These are phyloP conservation scores for Nakazawaea peltata DNA, from an alignment of 805 yeast species.

Conservation along the genomic window DNA sequence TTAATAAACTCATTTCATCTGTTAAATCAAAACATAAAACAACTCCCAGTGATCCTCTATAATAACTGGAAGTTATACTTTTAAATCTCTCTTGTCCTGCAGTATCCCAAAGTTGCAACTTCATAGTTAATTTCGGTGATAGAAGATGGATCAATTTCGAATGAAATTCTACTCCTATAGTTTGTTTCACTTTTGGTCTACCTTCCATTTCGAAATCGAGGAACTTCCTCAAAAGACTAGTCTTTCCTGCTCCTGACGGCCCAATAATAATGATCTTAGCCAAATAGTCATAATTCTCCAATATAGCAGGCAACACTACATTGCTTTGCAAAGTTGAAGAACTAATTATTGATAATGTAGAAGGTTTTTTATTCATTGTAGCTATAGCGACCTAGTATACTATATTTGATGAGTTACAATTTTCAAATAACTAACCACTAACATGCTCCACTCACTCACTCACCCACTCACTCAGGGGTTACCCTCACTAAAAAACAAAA, in stretches of 20 bases:
- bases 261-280: slow-evolving; percentile 35
- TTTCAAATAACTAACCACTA: no score
- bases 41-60: slow-evolving; percentile 29
- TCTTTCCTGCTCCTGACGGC: slow-evolving; percentile 34
- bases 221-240: slow-evolving; percentile 31
- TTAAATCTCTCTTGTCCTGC: slow-evolving; percentile 31
- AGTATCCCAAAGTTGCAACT: slow-evolving; percentile 29
- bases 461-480: no score
- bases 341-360: slow-evolving; percentile 4
- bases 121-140: slow-evolving; percentile 9
- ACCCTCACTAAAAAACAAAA: no score
- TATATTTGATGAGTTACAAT: no score
- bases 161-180: slow-evolving; percentile 32
- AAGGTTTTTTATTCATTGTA: slow-evolving; percentile 4
- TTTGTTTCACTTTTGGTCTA: slow-evolving; percentile 20
- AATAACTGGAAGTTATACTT: slow-evolving; percentile 28
- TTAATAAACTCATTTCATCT: slow-evolving; percentile 16
- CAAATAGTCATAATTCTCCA: slow-evolving; percentile 24
- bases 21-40: slow-evolving; percentile 26
- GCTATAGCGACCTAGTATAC: not conserved
- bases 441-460: no score
- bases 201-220: slow-evolving; percentile 17
- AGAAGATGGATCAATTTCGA: slow-evolving; percentile 21
- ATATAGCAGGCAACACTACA: not conserved
- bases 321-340: slow-evolving; percentile 9